Evolutionary conservation across 345 rosid species (phyloP), one percentile per base, ranked within the genome.

Genomic region (Sisymbrium irio): DNA sequence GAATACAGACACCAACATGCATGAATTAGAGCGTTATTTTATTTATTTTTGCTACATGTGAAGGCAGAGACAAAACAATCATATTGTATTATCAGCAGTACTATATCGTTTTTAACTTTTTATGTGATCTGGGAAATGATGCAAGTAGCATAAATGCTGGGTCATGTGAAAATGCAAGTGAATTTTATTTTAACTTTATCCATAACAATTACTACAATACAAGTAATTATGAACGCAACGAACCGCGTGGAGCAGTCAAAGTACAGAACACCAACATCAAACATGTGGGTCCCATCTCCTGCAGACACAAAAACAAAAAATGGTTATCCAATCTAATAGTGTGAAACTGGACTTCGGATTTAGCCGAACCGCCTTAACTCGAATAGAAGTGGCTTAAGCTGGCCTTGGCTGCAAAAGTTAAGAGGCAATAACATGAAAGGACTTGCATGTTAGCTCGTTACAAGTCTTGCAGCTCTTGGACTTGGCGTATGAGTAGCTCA

Each of bases 151-250:
- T 71, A 27, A 61, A 62, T 61, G 69, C 63, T 9, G 5, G 42
- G 70, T 72, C 70, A 72, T 62, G 76, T 37, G 76, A 72, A 32
- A 50, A 62, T 37, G 76, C 62, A 50, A 45, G 66, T 47, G 27
- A 22, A 35, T 3, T 35, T 59, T 27, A 70, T 28, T 12, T 27
- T 12, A 28, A 12, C 33, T 33, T 33, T 59, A 35, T 70, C 57
- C 68, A 39, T 42, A 22, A 6, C 30, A 60, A 32, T 18, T 30
- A 32, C 33, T 30, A 32, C 33, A 56, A 56, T 68, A 39, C 49
- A 8, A 45, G 7, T 6, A 32, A 32, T 13, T 57, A 13, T 13
- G 20, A 62, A 62, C 42, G 36, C 32, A 32, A 40, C 62, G 54
- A 51, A 62, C 25, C 45, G 62, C 42, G 62, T 51, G 65, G 30